phyloP scores from a whole-genome alignment of 768 basidiomycete species.

The Rhodotorula graminis region DNA sequence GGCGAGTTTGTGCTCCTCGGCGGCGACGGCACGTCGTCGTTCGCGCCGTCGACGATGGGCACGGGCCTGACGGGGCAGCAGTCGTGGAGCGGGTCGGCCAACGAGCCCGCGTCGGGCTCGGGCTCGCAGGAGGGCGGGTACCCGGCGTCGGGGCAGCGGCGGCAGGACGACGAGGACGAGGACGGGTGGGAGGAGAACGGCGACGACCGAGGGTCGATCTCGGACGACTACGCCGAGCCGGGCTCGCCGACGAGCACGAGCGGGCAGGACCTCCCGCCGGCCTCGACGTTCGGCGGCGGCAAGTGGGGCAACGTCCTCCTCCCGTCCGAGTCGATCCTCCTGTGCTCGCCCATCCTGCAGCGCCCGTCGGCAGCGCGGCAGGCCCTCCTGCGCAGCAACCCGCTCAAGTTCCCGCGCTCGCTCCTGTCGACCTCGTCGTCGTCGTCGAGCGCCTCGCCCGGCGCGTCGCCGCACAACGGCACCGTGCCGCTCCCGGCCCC shows the following conservation, averaged over 20 bases:
- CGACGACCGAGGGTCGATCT: not conserved
- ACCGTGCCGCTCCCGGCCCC: not conserved
- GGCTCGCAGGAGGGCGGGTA: not conserved
- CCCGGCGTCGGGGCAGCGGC: not conserved
- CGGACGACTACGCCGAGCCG: slow-evolving; percentile 12
- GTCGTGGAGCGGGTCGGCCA: not conserved
- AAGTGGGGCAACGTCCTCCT: slow-evolving; percentile 28
- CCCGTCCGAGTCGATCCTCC: slow-evolving; percentile 36
- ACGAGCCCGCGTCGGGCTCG: not conserved
- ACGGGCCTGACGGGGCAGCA: not conserved
- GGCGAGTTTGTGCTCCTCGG: slow-evolving; percentile 32
- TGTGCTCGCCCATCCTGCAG: slow-evolving; percentile 21
- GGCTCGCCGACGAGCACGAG: slow-evolving; percentile 11
- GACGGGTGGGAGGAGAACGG: not conserved
- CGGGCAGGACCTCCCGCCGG: slow-evolving; percentile 16
- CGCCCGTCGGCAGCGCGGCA: slow-evolving; percentile 21
- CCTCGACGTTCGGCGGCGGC: not conserved
- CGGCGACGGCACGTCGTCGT: not conserved
- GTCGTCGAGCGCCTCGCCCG: not conserved
- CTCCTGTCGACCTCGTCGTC: slow-evolving; percentile 10
- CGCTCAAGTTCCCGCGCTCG: slow-evolving; percentile 27
- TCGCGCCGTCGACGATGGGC: not conserved
- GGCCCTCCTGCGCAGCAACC: slow-evolving; percentile 8
- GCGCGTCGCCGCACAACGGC: not conserved
- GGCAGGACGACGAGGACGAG: not conserved